A percentile compares a stretch with the other conserved stretches of the same genome.
These are phyloP conservation scores for Penicillium chermesinum DNA, from an alignment of 495 filamentous ascomycete species.

Conservation along the genomic window DNA sequence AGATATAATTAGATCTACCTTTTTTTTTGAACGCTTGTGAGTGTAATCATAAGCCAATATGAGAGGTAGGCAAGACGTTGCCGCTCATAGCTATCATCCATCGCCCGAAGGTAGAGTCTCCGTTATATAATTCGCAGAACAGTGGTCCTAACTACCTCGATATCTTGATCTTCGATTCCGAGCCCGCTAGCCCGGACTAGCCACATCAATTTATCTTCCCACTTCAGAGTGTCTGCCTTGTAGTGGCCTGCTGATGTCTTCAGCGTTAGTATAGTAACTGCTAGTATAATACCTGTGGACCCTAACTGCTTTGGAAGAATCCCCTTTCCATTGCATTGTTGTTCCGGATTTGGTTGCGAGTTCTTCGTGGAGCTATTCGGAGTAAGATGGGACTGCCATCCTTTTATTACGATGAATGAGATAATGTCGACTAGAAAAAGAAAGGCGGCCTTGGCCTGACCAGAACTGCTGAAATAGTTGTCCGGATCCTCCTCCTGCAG, in stretches of 20 bases:
- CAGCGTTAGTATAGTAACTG: slow-evolving; percentile 23
- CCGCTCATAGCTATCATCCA: slow-evolving; percentile 30
- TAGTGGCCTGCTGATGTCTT: slow-evolving; percentile 29
- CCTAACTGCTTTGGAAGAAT: slow-evolving; percentile 14
- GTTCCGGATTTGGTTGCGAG: slow-evolving; percentile 2
- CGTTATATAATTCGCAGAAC: slow-evolving; percentile 16
- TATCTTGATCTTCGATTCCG: slow-evolving; percentile 22
- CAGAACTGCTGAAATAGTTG: slow-evolving; percentile 18
- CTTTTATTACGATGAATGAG: slow-evolving; percentile 5
- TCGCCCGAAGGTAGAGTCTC: slow-evolving; percentile 12
- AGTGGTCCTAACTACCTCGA: slow-evolving; percentile 17
- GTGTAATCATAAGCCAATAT: no score
- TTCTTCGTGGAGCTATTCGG: slow-evolving; percentile 3
- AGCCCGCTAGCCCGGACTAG: slow-evolving; percentile 25
- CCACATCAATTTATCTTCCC: slow-evolving; percentile 27
- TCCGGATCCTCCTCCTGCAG: slow-evolving; percentile 19
- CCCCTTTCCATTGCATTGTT: slow-evolving; percentile 6
- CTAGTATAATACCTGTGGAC: slow-evolving; percentile 20
- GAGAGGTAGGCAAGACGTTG: no score
- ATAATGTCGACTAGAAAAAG: no score
- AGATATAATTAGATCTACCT: no score
- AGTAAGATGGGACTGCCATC: slow-evolving; percentile 16
- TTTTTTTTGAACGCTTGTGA: no score
- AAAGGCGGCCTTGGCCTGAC: no score
- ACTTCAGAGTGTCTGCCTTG: slow-evolving; percentile 29